Evolutionary conservation across 1,284 basidiomycete genomes (phyloP).

Genomic region (Pterula multifida): DNA sequence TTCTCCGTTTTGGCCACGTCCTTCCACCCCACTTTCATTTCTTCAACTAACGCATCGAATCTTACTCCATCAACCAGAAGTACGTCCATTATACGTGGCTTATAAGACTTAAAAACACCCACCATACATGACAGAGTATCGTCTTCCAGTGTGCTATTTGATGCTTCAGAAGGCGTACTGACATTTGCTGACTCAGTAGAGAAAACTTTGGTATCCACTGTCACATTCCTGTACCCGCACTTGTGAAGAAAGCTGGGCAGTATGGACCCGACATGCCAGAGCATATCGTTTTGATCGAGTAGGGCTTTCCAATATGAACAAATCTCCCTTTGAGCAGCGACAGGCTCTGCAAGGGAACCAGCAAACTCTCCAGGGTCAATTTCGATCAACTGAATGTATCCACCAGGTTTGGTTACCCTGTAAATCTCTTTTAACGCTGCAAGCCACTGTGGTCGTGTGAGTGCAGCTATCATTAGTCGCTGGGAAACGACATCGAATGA

Average conservation of each 20-base stretch:
- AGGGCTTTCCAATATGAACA: not conserved
- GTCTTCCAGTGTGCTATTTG: not conserved
- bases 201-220: too few relatives aligned
- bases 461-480: conserved; percentile 12
- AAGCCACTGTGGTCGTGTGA: conserved; percentile 12
- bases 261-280: not conserved
- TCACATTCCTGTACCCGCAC: too few relatives aligned
- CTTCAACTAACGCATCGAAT: not conserved
- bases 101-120: not conserved
- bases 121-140: not conserved
- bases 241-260: too few relatives aligned
- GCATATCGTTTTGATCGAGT: not conserved
- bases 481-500: conserved; percentile 14
- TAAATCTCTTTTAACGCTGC: conserved; percentile 10
- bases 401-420: conserved; percentile 14
- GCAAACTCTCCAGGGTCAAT: not conserved
- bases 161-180: too few relatives aligned
- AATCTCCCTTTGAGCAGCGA: not conserved
- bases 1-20: not conserved
- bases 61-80: not conserved
- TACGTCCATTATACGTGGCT: not conserved
- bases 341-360: not conserved
- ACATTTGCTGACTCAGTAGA: too few relatives aligned
- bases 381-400: conserved; percentile 13
- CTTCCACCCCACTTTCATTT: not conserved